Conservation (phyloP, 1,284 basidiomycete genomes). For the Leccinum pseudoinsigne region DNA sequence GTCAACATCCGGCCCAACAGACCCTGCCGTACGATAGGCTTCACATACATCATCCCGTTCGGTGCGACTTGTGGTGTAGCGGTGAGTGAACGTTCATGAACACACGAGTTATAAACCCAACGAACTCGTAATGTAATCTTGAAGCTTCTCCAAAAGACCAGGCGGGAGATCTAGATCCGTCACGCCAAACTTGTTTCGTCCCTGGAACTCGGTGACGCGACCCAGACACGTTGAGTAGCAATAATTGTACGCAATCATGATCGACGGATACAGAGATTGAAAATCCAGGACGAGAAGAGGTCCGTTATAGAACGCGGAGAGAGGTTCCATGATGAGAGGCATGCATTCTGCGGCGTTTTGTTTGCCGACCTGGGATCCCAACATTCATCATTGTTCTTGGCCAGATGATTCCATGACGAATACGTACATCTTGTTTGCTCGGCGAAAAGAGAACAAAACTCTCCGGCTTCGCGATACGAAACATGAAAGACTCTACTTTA, state of each 20-base stretch:
- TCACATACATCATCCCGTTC: conserved; percentile 94
- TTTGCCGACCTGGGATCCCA: conserved; percentile 71
- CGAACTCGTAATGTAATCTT: conserved; percentile 76
- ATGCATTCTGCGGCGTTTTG: conserved; percentile 97
- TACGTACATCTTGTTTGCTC: conserved; percentile 74
- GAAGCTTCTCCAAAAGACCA: conserved; percentile 67
- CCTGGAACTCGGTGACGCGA: conserved; percentile 81
- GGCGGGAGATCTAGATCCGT: conserved; percentile 72
- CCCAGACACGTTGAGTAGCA: conserved; percentile 98
- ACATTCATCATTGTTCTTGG: background rate
- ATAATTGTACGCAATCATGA: conserved; percentile 99
- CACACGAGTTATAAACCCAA: conserved; percentile 4
- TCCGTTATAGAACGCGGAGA: conserved; percentile 90
- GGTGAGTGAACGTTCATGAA: conserved; percentile 4
- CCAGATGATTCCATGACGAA: background rate
- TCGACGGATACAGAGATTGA: conserved; percentile 92
- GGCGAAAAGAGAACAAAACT: conserved; percentile 89
- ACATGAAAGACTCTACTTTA: conserved; percentile 99
- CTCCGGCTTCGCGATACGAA: conserved; percentile 97
- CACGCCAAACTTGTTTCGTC: conserved; percentile 86
- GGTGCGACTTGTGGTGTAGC: conserved; percentile 68
- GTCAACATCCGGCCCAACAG: conserved; percentile 90
- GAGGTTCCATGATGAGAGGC: conserved; percentile 93
- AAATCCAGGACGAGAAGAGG: conserved; percentile 81
- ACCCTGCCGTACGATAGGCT: conserved; percentile 81